Evolutionary conservation across 2,329 filamentous ascomycete genomes (phyloP).

Genomic region (Aspergillus alliaceus): DNA sequence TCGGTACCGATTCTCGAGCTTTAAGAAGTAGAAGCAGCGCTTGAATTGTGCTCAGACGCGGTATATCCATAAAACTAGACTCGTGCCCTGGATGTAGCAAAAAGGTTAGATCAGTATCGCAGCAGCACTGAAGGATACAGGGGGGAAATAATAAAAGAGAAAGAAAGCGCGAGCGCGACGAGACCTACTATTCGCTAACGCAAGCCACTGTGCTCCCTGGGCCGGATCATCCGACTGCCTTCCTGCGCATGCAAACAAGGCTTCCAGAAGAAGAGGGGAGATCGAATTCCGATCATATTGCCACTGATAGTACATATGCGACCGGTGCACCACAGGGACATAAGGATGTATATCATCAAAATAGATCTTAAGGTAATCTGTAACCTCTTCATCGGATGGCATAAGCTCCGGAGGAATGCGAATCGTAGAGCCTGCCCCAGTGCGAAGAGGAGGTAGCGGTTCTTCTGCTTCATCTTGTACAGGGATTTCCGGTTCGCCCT

Average conservation of each 20-base stretch:
- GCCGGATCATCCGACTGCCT: slow-evolving; percentile 79
- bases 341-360: slow-evolving; percentile 91
- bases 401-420: slow-evolving; percentile 90
- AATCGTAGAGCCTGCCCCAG: slow-evolving; percentile 72
- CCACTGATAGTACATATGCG: slow-evolving; percentile 87
- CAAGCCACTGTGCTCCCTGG: slow-evolving; percentile 89
- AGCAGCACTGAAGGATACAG: no score
- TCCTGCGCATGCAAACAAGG: slow-evolving; percentile 85
- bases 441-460: slow-evolving; percentile 65
- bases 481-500: slow-evolving; percentile 55
- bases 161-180: neutral
- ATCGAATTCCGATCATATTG: slow-evolving; percentile 77
- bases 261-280: slow-evolving; percentile 84
- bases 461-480: slow-evolving; percentile 69
- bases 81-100: slow-evolving; percentile 66
- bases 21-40: slow-evolving; percentile 85
- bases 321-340: slow-evolving; percentile 81
- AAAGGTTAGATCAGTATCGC: slow-evolving; percentile 30
- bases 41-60: slow-evolving; percentile 86
- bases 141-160: slow-evolving; percentile 3
- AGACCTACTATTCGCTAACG: slow-evolving; percentile 75
- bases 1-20: slow-evolving; percentile 86
- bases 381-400: slow-evolving; percentile 78
- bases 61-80: slow-evolving; percentile 89
- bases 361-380: slow-evolving; percentile 86